Conservation (phyloP, 768 basidiomycete genomes). For the Tylopilus subfusipes region DNA sequence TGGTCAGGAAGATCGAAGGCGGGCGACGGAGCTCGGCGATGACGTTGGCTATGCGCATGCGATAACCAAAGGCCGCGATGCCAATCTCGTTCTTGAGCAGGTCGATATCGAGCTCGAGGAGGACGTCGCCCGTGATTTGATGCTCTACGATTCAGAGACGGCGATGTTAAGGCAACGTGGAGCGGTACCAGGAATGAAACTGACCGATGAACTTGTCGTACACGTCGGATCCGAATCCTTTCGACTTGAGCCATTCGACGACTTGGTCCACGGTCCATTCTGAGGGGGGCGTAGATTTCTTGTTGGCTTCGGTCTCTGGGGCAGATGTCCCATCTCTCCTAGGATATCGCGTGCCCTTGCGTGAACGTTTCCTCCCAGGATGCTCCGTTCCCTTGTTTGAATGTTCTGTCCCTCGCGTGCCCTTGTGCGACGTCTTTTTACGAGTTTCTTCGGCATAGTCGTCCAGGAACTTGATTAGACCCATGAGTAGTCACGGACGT, state of each 20-base stretch:
- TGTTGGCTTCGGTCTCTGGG: constrained; percentile 20
- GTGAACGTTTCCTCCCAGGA: too few species aligned
- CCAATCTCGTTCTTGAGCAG: constrained; percentile 93
- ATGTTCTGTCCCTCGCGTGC: too few species aligned
- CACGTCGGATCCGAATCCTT: constrained; percentile 81
- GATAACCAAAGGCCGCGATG: constrained; percentile 90
- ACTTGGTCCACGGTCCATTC: constrained; percentile 92
- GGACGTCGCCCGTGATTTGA: constrained; percentile 97
- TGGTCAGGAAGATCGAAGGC: constrained; percentile 56
- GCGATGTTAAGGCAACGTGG: neutral
- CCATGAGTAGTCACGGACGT: too few species aligned
- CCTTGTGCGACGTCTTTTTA: too few species aligned
- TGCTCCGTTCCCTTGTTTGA: too few species aligned
- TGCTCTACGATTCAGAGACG: constrained; percentile 72
- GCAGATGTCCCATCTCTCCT: too few species aligned
- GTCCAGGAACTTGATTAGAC: too few species aligned
- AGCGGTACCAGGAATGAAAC: constrained; percentile 23
- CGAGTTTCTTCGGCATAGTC: too few species aligned
- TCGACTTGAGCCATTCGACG: constrained; percentile 77
- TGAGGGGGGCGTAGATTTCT: constrained; percentile 45
- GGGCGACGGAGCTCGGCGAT: constrained; percentile 83
- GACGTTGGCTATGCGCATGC: constrained; percentile 88
- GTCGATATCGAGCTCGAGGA: constrained; percentile 89
- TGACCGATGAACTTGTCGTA: constrained; percentile 83
- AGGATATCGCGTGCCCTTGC: too few species aligned